Evolutionary conservation across 2,329 filamentous ascomycete genomes (phyloP).

Genomic region (Juglanconis sp.): DNA sequence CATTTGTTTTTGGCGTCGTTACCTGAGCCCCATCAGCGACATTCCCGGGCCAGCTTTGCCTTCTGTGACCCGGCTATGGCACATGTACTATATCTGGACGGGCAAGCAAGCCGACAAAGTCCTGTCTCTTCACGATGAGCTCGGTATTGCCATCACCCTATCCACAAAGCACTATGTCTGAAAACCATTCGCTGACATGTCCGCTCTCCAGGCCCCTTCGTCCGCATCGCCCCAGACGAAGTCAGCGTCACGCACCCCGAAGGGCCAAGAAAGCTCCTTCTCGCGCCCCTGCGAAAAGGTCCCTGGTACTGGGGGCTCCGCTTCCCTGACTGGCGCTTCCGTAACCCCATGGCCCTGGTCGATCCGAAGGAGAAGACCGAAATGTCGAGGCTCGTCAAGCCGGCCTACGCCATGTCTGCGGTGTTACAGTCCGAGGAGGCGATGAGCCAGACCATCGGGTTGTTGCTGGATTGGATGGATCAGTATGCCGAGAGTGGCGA

Average conservation of each 20-base stretch:
- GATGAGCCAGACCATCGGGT: constrained; percentile 18
- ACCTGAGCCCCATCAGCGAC: too few species aligned
- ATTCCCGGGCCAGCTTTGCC: too few species aligned
- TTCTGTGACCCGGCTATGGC: too few species aligned
- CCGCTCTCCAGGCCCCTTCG: constrained; percentile 29
- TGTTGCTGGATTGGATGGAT: constrained; percentile 20
- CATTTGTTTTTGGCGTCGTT: too few species aligned
- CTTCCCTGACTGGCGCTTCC: not conserved
- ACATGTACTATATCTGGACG: too few species aligned
- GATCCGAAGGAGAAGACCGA: constrained; percentile 32
- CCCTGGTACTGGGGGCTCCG: not conserved
- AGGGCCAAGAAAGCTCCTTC: constrained; percentile 36
- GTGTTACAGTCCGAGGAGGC: constrained; percentile 18
- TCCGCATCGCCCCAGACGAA: constrained; percentile 41
- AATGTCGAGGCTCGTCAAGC: constrained; percentile 30
- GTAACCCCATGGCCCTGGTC: constrained; percentile 35
- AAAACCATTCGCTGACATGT: too few species aligned
- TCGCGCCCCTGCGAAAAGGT: constrained; percentile 33
- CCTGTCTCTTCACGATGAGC: too few species aligned
- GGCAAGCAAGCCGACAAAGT: too few species aligned
- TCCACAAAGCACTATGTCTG: too few species aligned
- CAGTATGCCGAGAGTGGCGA: constrained; percentile 13
- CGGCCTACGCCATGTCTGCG: constrained; percentile 32
- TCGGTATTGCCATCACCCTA: too few species aligned
- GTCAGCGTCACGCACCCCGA: constrained; percentile 41